phyloP scores from a whole-genome alignment of 2,329 filamentous ascomycete species.

The Cordyceps javanica region DNA sequence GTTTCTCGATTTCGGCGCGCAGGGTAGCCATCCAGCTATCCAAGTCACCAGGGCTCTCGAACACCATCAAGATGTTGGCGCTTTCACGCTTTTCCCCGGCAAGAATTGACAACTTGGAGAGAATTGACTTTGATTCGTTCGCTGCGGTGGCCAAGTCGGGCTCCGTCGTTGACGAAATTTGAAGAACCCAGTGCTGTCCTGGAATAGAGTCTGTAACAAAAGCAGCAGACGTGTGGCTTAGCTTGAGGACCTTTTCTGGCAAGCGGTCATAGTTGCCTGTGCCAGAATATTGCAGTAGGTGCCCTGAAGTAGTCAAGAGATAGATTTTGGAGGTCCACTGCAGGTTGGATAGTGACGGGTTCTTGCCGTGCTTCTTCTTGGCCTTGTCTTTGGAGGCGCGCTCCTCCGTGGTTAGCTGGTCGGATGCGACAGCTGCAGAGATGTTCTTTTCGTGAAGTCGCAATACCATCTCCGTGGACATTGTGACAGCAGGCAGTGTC shows the following conservation, averaged over 20 bases:
- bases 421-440: conserved; percentile 17
- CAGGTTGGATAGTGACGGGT: conserved; percentile 35
- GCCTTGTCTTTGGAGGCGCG: conserved; percentile 13
- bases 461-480: conserved; percentile 64
- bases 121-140: conserved; percentile 52
- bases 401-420: conserved; percentile 13
- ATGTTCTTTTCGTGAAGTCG: conserved; percentile 49
- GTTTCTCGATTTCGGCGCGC: conserved; percentile 61
- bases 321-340: conserved; percentile 70
- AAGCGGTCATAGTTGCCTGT: conserved; percentile 64
- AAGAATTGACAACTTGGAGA: conserved; percentile 59
- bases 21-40: conserved; percentile 66
- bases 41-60: conserved; percentile 69
- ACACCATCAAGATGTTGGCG: conserved; percentile 64
- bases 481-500: conserved; percentile 58
- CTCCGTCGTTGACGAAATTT: conserved; percentile 62
- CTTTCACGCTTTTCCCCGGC: conserved; percentile 47
- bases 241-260: conserved; percentile 66
- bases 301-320: conserved; percentile 63
- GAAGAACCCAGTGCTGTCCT: conserved; percentile 73
- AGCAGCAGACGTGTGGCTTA: conserved; percentile 69
- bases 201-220: conserved; percentile 77
- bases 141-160: conserved; percentile 43
- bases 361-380: conserved; percentile 17
- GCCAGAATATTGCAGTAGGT: conserved; percentile 67